These are phyloP conservation scores for Sclerotinia sclerotiorum DNA, from an alignment of 2,329 filamentous ascomycete genomes.

Conservation along the genomic window DNA sequence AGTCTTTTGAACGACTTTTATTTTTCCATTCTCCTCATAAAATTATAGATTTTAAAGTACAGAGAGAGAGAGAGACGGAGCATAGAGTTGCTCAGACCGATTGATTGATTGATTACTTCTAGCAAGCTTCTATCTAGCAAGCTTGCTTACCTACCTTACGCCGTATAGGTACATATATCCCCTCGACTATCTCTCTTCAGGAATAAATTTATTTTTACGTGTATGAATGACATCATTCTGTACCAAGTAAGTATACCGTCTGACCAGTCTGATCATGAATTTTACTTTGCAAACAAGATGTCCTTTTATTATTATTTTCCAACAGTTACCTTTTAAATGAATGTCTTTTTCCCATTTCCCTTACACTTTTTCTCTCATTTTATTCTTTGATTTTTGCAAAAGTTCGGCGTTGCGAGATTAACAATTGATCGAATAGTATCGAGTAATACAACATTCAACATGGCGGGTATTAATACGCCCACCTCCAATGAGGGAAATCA, in stretches of 20 bases:
- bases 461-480: not conserved
- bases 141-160: too few species aligned
- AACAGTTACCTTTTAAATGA: not conserved
- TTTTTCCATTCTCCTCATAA: too few species aligned
- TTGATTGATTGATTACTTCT: not conserved
- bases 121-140: too few species aligned
- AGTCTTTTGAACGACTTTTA: not conserved
- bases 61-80: too few species aligned
- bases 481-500: not conserved
- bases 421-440: constrained; percentile 4
- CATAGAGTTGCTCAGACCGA: not conserved
- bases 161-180: not conserved
- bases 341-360: not conserved
- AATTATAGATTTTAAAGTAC: not conserved
- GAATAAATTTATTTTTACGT: not conserved
- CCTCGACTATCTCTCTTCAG: not conserved
- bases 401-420: not conserved
- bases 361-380: not conserved
- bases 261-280: not conserved
- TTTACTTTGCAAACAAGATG: not conserved
- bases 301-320: not conserved
- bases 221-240: not conserved
- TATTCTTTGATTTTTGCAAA: not conserved
- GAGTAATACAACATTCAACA: constrained; percentile 4
- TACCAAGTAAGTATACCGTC: not conserved